Evolutionary conservation across 768 basidiomycete genomes (phyloP).

Genomic region (Epithele typhae): DNA sequence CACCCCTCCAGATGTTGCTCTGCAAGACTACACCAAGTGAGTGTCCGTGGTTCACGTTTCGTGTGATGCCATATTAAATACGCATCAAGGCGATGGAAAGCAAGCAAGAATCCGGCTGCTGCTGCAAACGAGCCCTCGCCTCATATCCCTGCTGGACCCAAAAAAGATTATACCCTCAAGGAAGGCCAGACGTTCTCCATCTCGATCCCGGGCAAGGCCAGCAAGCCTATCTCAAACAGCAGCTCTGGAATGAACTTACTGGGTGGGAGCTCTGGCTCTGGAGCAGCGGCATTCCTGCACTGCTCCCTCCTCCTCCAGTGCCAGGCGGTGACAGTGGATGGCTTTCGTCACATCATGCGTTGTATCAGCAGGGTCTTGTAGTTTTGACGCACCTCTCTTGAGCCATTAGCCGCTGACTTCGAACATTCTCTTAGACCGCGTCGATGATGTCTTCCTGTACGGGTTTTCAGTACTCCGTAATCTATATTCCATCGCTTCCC

Average conservation of each 20-base stretch:
- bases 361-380: background rate
- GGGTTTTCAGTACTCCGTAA: no score
- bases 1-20: constrained; percentile 59
- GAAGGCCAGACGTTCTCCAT: constrained; percentile 95
- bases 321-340: constrained; percentile 9
- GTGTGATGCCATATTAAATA: background rate
- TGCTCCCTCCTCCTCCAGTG: constrained; percentile 81
- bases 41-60: constrained; percentile 6
- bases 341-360: no score
- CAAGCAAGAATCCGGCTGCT: constrained; percentile 51
- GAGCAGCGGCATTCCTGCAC: constrained; percentile 47
- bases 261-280: constrained; percentile 17
- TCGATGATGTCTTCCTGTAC: no score
- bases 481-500: background rate
- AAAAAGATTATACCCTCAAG: constrained; percentile 92
- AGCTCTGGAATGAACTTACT: constrained; percentile 32
- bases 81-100: constrained; percentile 52
- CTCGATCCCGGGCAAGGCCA: constrained; percentile 75
- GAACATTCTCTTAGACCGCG: no score
- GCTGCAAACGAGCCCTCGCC: constrained; percentile 51
- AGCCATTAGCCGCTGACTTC: no score
- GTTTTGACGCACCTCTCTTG: no score
- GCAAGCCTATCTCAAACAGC: constrained; percentile 34
- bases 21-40: constrained; percentile 85
- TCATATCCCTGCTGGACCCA: constrained; percentile 70